Evolutionary conservation across 805 yeast species (phyloP).

Genomic region (Saturnispora bothae): DNA sequence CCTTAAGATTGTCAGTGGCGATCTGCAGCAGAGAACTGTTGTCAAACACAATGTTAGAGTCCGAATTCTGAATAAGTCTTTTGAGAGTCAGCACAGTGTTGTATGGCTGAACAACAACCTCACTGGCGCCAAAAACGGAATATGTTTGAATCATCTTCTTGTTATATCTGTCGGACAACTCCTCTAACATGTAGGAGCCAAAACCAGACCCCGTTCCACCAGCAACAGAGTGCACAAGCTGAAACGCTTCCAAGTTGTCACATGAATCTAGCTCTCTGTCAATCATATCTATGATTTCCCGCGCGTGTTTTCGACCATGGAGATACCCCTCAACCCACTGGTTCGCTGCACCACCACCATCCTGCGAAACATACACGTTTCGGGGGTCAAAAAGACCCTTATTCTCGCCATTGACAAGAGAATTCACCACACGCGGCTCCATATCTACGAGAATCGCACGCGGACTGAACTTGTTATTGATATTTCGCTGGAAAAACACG

Average conservation of each 20-base stretch:
- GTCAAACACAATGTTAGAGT: conserved; percentile 74
- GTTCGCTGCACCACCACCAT: conserved; percentile 91
- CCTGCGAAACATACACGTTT: conserved; percentile 66
- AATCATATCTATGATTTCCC: conserved; percentile 68
- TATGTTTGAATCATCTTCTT: conserved; percentile 79
- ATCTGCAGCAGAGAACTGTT: conserved; percentile 73
- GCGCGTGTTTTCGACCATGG: conserved; percentile 58
- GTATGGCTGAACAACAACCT: conserved; percentile 97
- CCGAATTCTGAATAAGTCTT: conserved; percentile 75
- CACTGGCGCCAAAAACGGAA: conserved; percentile 81
- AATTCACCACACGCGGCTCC: conserved; percentile 80
- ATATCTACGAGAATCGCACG: conserved; percentile 76
- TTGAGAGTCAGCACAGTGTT: conserved; percentile 76
- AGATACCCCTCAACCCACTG: conserved; percentile 90
- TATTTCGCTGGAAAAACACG: conserved; percentile 71
- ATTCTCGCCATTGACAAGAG: conserved; percentile 27
- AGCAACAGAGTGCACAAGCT: conserved; percentile 86
- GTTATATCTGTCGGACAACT: conserved; percentile 67
- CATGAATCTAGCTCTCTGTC: conserved; percentile 87
- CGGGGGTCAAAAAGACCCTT: conserved; percentile 65
- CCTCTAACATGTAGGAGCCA: conserved; percentile 58
- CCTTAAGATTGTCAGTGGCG: conserved; percentile 52
- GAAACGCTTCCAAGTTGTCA: conserved; percentile 84
- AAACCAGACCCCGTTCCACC: conserved; percentile 99
- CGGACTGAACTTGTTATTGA: conserved; percentile 68